A percentile compares a stretch with the other conserved stretches of the same genome.
Conservation (phyloP, 768 basidiomycete genomes). For the Hortiboletus campestris region DNA sequence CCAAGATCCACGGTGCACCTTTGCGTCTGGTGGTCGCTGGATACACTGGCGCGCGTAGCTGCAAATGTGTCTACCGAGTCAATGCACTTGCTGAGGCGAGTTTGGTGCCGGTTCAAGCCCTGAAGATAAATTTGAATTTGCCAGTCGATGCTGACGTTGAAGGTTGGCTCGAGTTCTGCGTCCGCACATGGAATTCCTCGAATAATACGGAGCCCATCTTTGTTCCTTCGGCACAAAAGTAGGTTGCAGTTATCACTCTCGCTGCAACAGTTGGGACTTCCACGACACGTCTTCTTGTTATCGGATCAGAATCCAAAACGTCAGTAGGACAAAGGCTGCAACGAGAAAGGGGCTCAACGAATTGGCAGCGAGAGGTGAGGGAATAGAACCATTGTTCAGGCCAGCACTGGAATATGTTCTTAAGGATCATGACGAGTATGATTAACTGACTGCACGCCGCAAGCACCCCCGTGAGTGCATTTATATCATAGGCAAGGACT, state of each 20-base stretch:
- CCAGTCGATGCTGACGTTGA: conserved; percentile 56
- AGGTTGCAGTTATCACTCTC: conserved; percentile 12
- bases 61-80: conserved; percentile 54
- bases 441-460: not conserved
- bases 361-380: conserved; percentile 38
- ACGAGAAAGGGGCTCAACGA: conserved; percentile 44
- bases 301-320: conserved; percentile 53
- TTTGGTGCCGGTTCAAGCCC: conserved; percentile 49
- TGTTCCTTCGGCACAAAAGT: conserved; percentile 57
- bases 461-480: conserved; percentile 7
- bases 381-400: conserved; percentile 19
- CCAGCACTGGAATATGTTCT: conserved; percentile 8
- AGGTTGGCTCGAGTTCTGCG: conserved; percentile 56
- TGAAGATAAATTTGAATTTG: no score
- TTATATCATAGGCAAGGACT: not conserved
- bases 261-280: conserved; percentile 42
- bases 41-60: conserved; percentile 53
- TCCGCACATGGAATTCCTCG: conserved; percentile 56
- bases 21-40: conserved; percentile 51
- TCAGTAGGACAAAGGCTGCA: conserved; percentile 42
- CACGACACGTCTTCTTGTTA: conserved; percentile 55
- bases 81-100: conserved; percentile 49
- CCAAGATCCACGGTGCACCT: conserved; percentile 51
- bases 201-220: conserved; percentile 57
- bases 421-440: conserved; percentile 7